Percentiles rank a stretch among this genome's conserved stretches.
Evolutionary conservation across 2,329 filamentous ascomycete genomes (phyloP).

Genomic region (Neofusicoccum ribis): DNA sequence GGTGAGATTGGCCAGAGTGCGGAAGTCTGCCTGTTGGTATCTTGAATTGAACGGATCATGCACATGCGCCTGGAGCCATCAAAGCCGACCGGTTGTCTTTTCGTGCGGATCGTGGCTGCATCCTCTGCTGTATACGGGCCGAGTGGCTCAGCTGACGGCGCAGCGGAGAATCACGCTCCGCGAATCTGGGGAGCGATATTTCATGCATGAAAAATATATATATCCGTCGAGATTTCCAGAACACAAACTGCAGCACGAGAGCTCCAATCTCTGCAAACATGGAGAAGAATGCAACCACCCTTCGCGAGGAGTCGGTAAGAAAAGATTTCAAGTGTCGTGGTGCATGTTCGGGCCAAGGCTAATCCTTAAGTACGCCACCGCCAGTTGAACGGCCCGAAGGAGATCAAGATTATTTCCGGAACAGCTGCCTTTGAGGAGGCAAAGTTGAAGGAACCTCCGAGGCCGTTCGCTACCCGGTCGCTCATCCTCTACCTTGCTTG

Average conservation of each 20-base stretch:
- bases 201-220: background rate
- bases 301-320: background rate
- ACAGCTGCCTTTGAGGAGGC: constrained; percentile 58
- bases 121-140: background rate
- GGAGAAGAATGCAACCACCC: background rate
- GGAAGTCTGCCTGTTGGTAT: background rate
- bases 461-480: constrained; percentile 23
- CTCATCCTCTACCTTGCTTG: constrained; percentile 29
- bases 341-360: background rate
- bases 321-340: background rate
- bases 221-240: background rate
- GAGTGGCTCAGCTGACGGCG: background rate
- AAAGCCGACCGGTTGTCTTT: background rate
- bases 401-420: constrained; percentile 50
- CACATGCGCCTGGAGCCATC: no score
- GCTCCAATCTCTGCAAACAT: background rate
- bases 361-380: background rate
- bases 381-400: background rate
- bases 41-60: background rate
- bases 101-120: background rate
- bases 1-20: background rate
- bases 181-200: background rate
- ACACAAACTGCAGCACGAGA: background rate
- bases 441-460: constrained; percentile 53
- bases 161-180: background rate